Evolutionary conservation across 306 rosid genomes (phyloP).

Genomic region (Psophocarpus tetragonolobus): DNA sequence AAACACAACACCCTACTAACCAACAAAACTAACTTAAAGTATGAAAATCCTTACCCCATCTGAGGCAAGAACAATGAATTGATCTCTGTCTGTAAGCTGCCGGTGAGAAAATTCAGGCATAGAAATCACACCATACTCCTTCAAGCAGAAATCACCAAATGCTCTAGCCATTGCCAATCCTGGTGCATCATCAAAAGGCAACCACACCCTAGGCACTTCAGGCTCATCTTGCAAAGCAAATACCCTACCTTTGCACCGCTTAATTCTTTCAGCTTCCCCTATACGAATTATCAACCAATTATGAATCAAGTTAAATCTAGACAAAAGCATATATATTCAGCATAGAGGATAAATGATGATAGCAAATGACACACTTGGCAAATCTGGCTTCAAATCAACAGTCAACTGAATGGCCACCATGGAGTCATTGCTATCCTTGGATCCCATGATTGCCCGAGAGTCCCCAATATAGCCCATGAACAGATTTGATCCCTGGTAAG

Average conservation of each 20-base stretch:
- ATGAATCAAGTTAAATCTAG: conserved; percentile 7
- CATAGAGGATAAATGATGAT: conserved; percentile 3
- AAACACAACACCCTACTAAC: conserved; percentile 2
- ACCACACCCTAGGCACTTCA: conserved; percentile 93
- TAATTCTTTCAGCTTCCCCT: conserved; percentile 99
- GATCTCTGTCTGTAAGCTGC: conserved; percentile 76
- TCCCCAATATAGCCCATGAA: conserved; percentile 95
- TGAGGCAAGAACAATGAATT: conserved; percentile 91
- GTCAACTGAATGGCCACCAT: conserved; percentile 85
- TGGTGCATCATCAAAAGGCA: conserved; percentile 98
- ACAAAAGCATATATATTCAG: conserved; percentile 21
- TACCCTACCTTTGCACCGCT: conserved; percentile 93
- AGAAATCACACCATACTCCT: conserved; percentile 98
- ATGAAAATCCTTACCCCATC: conserved; percentile 71
- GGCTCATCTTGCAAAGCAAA: conserved; percentile 99
- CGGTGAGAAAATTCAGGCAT: conserved; percentile 92
- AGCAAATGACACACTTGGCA: conserved; percentile 68
- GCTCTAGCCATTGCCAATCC: conserved; percentile 99
- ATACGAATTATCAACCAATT: conserved; percentile 24
- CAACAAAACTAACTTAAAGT: conserved; percentile 21
- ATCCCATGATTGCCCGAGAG: conserved; percentile 95
- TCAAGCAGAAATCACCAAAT: conserved; percentile 95
- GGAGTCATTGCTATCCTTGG: conserved; percentile 73
- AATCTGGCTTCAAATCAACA: conserved; percentile 97
- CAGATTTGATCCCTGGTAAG: conserved; percentile 77